A percentile compares a stretch with the other conserved stretches of the same genome.
phyloP scores from a whole-genome alignment of 345 rosid species.

The Eucalyptus paniculata region DNA sequence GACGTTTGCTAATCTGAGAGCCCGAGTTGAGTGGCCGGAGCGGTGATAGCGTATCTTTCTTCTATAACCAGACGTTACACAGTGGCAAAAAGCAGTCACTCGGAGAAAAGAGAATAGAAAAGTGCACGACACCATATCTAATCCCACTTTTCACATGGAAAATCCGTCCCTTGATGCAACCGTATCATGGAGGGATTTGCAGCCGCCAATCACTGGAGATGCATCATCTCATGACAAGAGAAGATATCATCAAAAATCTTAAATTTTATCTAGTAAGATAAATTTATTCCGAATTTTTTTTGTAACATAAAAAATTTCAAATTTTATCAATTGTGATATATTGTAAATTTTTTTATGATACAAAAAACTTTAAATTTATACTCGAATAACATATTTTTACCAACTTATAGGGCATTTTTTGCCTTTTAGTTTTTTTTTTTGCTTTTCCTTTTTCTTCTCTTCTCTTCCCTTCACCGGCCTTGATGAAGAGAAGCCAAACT shows the following conservation, averaged over 20 bases:
- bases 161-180: not conserved
- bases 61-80: not conserved
- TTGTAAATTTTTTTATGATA: fast-evolving
- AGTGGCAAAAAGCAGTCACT: not conserved
- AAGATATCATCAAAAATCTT: no score
- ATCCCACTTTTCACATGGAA: not conserved
- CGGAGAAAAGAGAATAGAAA: not conserved
- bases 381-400: fast-evolving
- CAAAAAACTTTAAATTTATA: fast-evolving
- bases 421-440: no score
- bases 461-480: fast-evolving
- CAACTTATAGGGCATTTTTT: no score
- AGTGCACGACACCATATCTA: not conserved
- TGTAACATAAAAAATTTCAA: fast-evolving
- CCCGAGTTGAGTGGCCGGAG: not conserved
- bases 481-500: fast-evolving
- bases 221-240: fast-evolving
- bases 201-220: not conserved
- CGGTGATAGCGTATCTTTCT: not conserved
- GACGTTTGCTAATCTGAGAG: not conserved
- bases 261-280: no score
- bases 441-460: no score
- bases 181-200: not conserved
- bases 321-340: fast-evolving
- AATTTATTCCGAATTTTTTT: fast-evolving